Evolutionary conservation across 345 rosid genomes (phyloP), one percentile per base, ranked within the genome.

Genomic region (Citrus mangshanensis): DNA sequence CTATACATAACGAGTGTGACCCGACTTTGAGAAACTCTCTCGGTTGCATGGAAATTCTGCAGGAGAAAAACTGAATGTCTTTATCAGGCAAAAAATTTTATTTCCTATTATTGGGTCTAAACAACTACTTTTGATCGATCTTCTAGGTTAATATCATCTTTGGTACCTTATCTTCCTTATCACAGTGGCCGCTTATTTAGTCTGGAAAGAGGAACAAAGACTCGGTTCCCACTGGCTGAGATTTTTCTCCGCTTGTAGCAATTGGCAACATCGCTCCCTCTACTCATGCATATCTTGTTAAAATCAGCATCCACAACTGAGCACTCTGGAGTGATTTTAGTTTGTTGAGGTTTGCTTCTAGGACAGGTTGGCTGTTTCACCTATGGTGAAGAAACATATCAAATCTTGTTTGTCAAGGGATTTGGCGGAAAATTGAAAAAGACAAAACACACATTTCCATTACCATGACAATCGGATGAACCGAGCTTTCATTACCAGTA

Each of bases 181-280:
- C 24, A 42, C 58, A 42, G 68, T 27, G 27, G 56, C 56, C 32
- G 14, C 24, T 37, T 56, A 30, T 61, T 74, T 32, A 46, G 46
- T 30, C 28, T n/a, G 65, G 3, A 9, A 62, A 81, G 22, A 13
- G 12, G 25, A 66, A 56, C 18, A 46, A n/a, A 30, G 46, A 28
- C 60, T 68, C 42, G 25, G n/a, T 51, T 27, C 37, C 32, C 6
- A 4, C 54, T 6, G 2, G 38, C 78, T 32, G 70, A 51, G 58
- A 30, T 55, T 40, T 28, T 79, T 64, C 87, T 76, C 25, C 59
- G 73, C 78, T 72, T 74, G 63, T 79, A 79, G 72, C 67, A 67
- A 70, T 64, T 79, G 51, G 51, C 18, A n/a, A 77, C 21, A 24
- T 7, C 22, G 12, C 38, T 63, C 14, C 28, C 68, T 28, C 59